A percentile compares a stretch with the other conserved stretches of the same genome.
These are phyloP conservation scores for Botrytis deweyae DNA, from an alignment of 2,329 filamentous ascomycete genomes.

Conservation along the genomic window DNA sequence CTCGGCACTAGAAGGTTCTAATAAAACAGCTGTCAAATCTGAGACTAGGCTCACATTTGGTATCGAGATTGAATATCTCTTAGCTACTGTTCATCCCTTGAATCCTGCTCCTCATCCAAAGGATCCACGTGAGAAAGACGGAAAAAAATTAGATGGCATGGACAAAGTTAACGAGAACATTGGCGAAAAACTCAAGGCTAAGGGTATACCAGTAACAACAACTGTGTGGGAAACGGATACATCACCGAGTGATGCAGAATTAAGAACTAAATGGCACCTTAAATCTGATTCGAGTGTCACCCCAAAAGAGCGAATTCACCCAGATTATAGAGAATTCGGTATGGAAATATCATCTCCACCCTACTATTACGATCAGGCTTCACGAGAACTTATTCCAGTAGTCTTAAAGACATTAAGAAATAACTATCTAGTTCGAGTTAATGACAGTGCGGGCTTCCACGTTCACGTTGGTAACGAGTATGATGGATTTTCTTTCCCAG, in stretches of 20 bases:
- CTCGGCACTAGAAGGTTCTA: neutral
- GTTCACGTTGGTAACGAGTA: slow-evolving; percentile 39
- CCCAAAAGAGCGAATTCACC: neutral
- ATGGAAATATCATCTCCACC: slow-evolving; percentile 15
- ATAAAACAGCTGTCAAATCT: neutral
- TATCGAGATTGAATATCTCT: slow-evolving; percentile 16
- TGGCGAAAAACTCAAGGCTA: neutral
- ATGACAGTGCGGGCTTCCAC: slow-evolving; percentile 35
- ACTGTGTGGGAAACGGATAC: neutral
- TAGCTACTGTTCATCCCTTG: neutral
- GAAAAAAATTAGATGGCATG: neutral
- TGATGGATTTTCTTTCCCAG: slow-evolving; percentile 29
- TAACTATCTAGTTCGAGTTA: slow-evolving; percentile 31
- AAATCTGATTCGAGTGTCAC: neutral
- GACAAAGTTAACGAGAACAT: slow-evolving; percentile 1
- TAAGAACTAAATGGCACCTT: neutral
- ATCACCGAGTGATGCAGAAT: neutral
- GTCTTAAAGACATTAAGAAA: slow-evolving; percentile 22
- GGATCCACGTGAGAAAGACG: slow-evolving; percentile 6
- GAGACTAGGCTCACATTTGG: slow-evolving; percentile 17
- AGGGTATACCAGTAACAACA: neutral
- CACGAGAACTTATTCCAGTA: slow-evolving; percentile 2
- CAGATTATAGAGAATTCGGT: neutral
- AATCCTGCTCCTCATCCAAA: neutral
- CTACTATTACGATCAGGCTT: slow-evolving; percentile 8